Conservation (phyloP, 169 alveolate genomes). For the Besnoitia besnoiti region DNA sequence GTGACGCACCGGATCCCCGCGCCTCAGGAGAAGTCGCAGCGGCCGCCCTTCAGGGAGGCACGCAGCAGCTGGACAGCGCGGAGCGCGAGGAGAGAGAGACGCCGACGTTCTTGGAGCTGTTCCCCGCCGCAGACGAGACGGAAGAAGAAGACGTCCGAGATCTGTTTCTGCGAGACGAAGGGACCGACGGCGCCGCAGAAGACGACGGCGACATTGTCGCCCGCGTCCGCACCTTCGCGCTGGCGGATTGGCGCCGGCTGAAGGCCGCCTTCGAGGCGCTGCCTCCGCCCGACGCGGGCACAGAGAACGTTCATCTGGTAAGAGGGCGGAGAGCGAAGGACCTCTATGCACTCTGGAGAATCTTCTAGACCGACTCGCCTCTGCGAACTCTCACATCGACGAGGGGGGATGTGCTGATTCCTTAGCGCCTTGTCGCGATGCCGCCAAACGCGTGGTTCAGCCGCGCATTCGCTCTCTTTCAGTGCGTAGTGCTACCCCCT, state of each 20-base stretch:
- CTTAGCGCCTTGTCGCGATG: too few relatives aligned
- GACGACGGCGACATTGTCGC: not conserved
- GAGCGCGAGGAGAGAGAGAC: not conserved
- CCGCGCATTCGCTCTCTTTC: too few relatives aligned
- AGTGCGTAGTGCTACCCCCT: too few relatives aligned
- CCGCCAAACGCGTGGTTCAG: too few relatives aligned
- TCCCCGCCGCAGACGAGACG: not conserved
- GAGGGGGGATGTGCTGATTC: too few relatives aligned
- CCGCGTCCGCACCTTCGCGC: not conserved
- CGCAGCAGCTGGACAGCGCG: not conserved
- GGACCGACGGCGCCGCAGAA: not conserved
- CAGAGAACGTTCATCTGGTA: not conserved
- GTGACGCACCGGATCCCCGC: not conserved
- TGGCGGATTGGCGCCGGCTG: not conserved
- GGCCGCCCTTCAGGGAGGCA: not conserved
- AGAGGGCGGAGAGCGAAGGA: not conserved
- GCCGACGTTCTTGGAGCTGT: too few relatives aligned
- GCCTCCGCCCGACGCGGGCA: not conserved
- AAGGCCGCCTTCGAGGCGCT: not conserved
- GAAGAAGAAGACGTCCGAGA: not conserved
- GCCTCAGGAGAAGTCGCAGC: not conserved
- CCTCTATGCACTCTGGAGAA: not conserved
- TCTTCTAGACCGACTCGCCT: not conserved
- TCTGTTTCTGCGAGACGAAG: not conserved
- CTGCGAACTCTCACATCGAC: too few relatives aligned